Evolutionary conservation across 2,329 filamentous ascomycete genomes (phyloP), one percentile per base, ranked within the genome.

Genomic region (Arthrobotrys pseudoclavata): DNA sequence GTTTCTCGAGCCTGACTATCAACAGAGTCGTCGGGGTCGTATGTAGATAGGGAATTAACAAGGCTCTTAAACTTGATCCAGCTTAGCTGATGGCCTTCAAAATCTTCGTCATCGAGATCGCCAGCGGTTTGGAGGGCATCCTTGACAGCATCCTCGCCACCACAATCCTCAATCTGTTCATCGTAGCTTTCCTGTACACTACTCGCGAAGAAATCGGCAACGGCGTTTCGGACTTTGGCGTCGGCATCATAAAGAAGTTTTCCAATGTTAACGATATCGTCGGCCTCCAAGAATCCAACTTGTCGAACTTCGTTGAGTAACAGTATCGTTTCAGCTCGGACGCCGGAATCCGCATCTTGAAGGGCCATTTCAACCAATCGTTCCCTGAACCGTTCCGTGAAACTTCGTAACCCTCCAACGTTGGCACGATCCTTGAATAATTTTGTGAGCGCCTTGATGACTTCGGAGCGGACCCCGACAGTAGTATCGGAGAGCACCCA

Each of bases 31-130:
- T 92, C 90, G 4, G 88, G 86, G 82, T 97, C 93, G 82, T 97
- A 98, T 9, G 89, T 88, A 34, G 92, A 88, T 26, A 99, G 86
- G 10, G 92, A 91, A 83, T 97, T 93, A 1, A 92, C 92, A 13
- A 99, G 86, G 80, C 92, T 95, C 84, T 98, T 99, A 82, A 96
- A 89, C 82, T 92, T 93, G 81, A 98, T 89, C 96, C 96, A 99
- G 79, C 92, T 91, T 53, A 90, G 86, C 77, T 92, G 90, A 1
- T 94, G 92, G 1, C 89, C 89, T 66, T 92, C 90, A 79, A 90
- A 92, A 79, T 94, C 91, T 24, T 88, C 86, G 26, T 86, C 86
- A 12, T 94, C 91, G 15, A 91, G 90, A n/a, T 92, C 88, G 42
- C 88, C 87, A 0, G 89, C 89, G 18, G 45, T 70, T 7, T 90